These are phyloP conservation scores for Apium graveolens DNA, from an alignment of 129 eudicot species.

Conservation along the genomic window DNA sequence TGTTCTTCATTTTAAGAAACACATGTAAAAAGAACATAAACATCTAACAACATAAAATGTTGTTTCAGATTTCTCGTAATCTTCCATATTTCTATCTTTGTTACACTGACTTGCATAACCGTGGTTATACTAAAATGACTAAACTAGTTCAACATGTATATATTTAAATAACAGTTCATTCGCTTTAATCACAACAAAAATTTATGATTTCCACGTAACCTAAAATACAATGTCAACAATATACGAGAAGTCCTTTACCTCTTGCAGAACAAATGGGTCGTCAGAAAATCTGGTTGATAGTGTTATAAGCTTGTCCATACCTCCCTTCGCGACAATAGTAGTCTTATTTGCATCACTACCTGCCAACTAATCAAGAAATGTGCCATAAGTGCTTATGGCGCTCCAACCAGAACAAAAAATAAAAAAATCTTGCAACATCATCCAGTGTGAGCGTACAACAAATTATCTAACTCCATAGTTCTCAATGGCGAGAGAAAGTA, in stretches of 20 bases:
- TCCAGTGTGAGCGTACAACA: neutral
- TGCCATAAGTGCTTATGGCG: conserved; percentile 9
- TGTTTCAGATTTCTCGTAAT: neutral
- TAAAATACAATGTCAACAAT: neutral
- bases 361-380: conserved; percentile 55
- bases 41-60: neutral
- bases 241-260: conserved; percentile 37
- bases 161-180: neutral
- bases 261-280: conserved; percentile 84
- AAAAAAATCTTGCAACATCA: neutral
- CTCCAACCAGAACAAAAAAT: conserved; percentile 11
- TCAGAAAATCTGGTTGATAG: conserved; percentile 70
- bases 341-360: conserved; percentile 87
- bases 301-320: conserved; percentile 62
- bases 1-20: neutral
- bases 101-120: neutral
- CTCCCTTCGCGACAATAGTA: conserved; percentile 69
- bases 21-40: neutral
- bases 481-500: too few relatives aligned
- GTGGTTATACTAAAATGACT: neutral
- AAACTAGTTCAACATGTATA: neutral
- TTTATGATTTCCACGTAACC: neutral
- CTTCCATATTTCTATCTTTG: neutral
- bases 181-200: neutral
- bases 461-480: neutral